These are phyloP conservation scores for Mrakia hoshinonis DNA, from an alignment of 768 basidiomycete species.

Conservation along the genomic window DNA sequence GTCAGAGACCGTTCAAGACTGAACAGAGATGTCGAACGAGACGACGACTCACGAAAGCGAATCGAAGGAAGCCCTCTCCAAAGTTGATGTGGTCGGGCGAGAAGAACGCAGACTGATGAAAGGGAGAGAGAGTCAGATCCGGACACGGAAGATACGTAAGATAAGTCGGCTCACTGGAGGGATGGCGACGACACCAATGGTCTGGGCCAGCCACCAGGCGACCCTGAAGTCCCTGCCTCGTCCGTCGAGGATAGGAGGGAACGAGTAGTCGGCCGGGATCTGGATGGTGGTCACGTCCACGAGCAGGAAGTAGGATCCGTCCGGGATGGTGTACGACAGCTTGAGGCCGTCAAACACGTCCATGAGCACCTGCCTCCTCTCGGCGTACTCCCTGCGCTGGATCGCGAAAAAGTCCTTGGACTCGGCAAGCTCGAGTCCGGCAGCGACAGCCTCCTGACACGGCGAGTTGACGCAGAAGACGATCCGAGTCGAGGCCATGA, in stretches of 20 bases:
- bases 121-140: no score
- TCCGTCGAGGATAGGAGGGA: conserved; percentile 64
- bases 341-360: conserved; percentile 75
- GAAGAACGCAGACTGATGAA: conserved; percentile 86
- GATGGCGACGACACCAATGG: conserved; percentile 83
- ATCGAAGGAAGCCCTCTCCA: conserved; percentile 77
- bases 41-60: conserved; percentile 50
- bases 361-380: conserved; percentile 64
- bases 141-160: no score
- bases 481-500: conserved; percentile 70
- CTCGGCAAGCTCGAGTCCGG: conserved; percentile 71
- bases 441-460: conserved; percentile 78
- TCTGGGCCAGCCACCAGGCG: conserved; percentile 90
- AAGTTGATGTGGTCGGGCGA: conserved; percentile 75
- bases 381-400: conserved; percentile 68
- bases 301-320: conserved; percentile 85
- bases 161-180: no score
- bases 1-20: not conserved
- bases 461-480: conserved; percentile 94
- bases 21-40: not conserved
- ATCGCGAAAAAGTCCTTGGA: conserved; percentile 66
- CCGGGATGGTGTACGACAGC: conserved; percentile 73
- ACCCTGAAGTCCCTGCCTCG: conserved; percentile 87
- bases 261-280: conserved; percentile 75
- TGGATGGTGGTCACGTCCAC: conserved; percentile 47